phyloP scores from a whole-genome alignment of 2,329 filamentous ascomycete genomes.

The Fusarium nisikadoi region DNA sequence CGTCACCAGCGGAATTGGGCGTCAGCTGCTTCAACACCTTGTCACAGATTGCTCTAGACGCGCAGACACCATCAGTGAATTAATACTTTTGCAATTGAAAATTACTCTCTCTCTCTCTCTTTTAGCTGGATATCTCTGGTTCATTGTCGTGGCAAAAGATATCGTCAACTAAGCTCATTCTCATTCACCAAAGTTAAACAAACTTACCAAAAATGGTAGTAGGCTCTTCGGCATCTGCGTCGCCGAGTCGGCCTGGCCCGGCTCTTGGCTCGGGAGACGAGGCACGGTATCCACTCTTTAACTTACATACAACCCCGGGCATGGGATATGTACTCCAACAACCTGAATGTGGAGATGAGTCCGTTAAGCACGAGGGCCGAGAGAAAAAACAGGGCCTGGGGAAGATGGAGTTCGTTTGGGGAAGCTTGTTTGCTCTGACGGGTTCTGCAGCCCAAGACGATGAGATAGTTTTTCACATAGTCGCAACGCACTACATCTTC shows the following conservation, averaged over 20 bases:
- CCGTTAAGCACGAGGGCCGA: background rate
- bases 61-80: background rate
- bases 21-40: background rate
- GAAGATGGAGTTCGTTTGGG: background rate
- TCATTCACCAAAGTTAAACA: background rate
- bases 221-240: slow-evolving; percentile 12
- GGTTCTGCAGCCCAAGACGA: background rate
- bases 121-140: background rate
- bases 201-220: slow-evolving; percentile 24
- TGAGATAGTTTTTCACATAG: background rate
- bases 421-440: background rate
- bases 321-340: slow-evolving; percentile 6
- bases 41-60: background rate
- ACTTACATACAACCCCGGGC: slow-evolving; percentile 3
- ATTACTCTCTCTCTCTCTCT: background rate
- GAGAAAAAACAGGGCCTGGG: background rate
- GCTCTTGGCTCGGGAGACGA: slow-evolving; percentile 16
- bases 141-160: slow-evolving; percentile 1
- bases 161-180: background rate
- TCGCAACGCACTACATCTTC: background rate
- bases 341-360: background rate
- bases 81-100: background rate
- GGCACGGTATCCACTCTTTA: slow-evolving; percentile 8
- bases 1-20: background rate
- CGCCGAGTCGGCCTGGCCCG: slow-evolving; percentile 37